Evolutionary conservation across 73 alveolate genomes (phyloP).

Genomic region (Stentor roeselii): DNA sequence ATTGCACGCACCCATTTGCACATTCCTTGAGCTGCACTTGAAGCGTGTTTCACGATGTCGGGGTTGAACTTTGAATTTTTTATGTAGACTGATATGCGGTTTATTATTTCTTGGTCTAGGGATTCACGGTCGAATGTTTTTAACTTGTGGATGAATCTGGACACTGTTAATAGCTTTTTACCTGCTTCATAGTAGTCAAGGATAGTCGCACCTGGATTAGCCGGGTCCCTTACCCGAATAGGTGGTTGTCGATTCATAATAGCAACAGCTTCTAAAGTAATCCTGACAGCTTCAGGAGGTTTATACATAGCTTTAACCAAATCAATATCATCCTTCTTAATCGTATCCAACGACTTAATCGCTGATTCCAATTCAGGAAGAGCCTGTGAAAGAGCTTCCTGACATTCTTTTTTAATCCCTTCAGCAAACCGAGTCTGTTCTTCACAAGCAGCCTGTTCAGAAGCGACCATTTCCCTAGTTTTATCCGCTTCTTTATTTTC

Average conservation of each 20-base stretch:
- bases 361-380: conserved; percentile 91
- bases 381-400: conserved; percentile 79
- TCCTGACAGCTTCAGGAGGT: conserved; percentile 89
- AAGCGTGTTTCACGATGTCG: conserved; percentile 63
- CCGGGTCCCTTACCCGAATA: conserved; percentile 60
- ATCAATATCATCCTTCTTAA: conserved; percentile 78
- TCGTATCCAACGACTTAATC: conserved; percentile 76
- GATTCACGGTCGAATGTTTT: conserved; percentile 69
- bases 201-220: conserved; percentile 29
- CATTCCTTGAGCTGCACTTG: conserved; percentile 84
- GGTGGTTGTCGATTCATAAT: conserved; percentile 66
- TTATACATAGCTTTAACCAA: conserved; percentile 90
- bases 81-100: conserved; percentile 54
- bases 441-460: conserved; percentile 86
- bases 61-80: conserved; percentile 68
- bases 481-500: conserved; percentile 88
- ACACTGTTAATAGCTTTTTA: conserved; percentile 62
- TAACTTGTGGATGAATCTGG: conserved; percentile 54
- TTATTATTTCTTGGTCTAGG: conserved; percentile 62
- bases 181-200: conserved; percentile 86
- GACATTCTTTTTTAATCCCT: conserved; percentile 81
- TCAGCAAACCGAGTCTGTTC: conserved; percentile 81
- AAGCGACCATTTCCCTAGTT: conserved; percentile 71
- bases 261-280: conserved; percentile 85
- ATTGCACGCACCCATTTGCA: conserved; percentile 82